Evolutionary conservation across 1,139 yeast species (phyloP).

Genomic region (Pichia sp.): DNA sequence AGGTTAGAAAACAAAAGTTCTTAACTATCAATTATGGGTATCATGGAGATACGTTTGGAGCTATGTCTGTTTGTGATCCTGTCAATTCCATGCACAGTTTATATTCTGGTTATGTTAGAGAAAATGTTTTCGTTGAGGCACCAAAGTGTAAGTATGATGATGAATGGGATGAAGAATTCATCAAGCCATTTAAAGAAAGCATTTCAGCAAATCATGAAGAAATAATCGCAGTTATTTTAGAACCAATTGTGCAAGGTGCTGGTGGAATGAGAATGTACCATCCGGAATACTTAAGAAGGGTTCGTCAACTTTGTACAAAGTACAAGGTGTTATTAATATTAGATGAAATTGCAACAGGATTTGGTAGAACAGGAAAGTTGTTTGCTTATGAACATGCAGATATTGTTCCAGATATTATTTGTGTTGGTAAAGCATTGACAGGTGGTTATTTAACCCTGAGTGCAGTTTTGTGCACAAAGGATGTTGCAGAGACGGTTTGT

Average conservation of each 20-base stretch:
- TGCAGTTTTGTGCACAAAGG: conserved; percentile 15
- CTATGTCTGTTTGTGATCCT: conserved; percentile 45
- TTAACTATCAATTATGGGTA: conserved; percentile 52
- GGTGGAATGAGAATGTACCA: conserved; percentile 27
- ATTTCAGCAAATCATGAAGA: conserved; percentile 17
- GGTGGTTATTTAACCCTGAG: conserved; percentile 34
- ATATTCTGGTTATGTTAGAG: conserved; percentile 31
- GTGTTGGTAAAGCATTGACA: conserved; percentile 41
- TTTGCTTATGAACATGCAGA: conserved; percentile 47
- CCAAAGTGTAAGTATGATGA: conserved; percentile 25
- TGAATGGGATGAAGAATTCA: conserved; percentile 15
- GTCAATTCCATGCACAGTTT: conserved; percentile 34
- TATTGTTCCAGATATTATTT: conserved; percentile 40
- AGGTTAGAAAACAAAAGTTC: conserved; percentile 44
- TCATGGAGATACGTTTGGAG: conserved; percentile 58
- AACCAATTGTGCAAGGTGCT: conserved; percentile 31
- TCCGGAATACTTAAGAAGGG: conserved; percentile 13
- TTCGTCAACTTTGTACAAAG: conserved; percentile 50
- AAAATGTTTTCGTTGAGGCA: conserved; percentile 31
- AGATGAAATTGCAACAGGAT: conserved; percentile 64
- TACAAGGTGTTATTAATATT: conserved; percentile 50
- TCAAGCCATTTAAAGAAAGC: conserved; percentile 5
- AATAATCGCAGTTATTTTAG: conserved; percentile 27
- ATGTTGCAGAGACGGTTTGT: conserved; percentile 15
- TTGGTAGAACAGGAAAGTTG: conserved; percentile 49